Evolutionary conservation across 371 early-diverging fungal genomes (phyloP), one percentile per base, ranked within the genome.

Genomic region (Mucor sp.): DNA sequence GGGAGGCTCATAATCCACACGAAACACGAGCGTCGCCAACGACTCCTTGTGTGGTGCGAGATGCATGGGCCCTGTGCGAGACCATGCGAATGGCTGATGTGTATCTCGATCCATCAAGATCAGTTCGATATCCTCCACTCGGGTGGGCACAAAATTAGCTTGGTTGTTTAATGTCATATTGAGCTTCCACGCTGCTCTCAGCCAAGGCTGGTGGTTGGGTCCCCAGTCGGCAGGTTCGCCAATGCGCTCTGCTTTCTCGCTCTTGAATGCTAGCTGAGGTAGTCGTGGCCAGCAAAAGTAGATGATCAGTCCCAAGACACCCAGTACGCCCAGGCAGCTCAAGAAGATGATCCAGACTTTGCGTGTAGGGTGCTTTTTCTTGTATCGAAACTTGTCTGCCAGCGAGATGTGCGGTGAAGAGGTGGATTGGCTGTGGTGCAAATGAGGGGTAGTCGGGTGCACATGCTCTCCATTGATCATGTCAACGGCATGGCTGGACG

Each of bases 141-240:
- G 66, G 0, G 75, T 74, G 11, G 64, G 69, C 1, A 74, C 55
- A 27, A 58, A 74, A 58, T 71, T 74, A 0, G n/a, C 66, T 35
- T 53, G 33, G 21, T 74, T 74, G 27, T 74, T 64, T 1, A 71
- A 12, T 5, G 75, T 74, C 30, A 74, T 48, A 47, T 74, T 74
- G 4, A 74, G 35, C 30, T 41, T 37, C 75, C 75, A 74, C 7
- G 59, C 50, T 14, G 71, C 71, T 63, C 58, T 28, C 11, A 66
- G 27, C 47, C 62, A 70, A 25, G 71, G 71, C 35, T 66, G 71
- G 3, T 65, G 59, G 25, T 39, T 58, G 12, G 71, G 71, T 6
- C 71, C 71, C 71, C 71, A 70, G 41, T 70, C 64, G 14, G 66
- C 66, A n/a, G 74, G 74, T 4, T 70, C 70, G 15, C 74, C 70